Base-by-base conservation (phyloP, 305 asterid genomes). In the Solanum hybrid region DNA sequence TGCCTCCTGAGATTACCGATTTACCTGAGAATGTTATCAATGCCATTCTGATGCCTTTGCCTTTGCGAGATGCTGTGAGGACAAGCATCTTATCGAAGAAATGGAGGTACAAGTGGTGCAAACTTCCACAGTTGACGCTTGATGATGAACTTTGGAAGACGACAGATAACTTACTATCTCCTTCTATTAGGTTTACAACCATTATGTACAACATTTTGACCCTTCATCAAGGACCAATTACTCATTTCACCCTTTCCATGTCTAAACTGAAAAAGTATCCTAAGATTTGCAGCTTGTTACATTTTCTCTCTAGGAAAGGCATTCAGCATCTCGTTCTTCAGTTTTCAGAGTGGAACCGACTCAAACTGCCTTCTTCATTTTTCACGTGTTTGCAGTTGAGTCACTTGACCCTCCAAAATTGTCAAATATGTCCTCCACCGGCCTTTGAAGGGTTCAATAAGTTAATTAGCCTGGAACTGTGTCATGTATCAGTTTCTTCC, bases 91-190 rank as follows among this genome's bases (percentile, higher is more conserved):
- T 91, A 60, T 91, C 91, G 11, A 89, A 78, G 73, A 56, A 64
- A 40, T 91, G 93, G 90, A 91, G 93, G 88, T 87, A 89, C 80
- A 27, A 31, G 29, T 91, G 93, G 93, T 11, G 87, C 26, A 80
- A 31, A 77, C 31, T 91, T 38, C 88, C 92, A 26, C 78, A 88
- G 4, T 86, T 91, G 35, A 79, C 77, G 10, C 29, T 90, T 86
- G 92, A 88, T 88, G 85, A 80, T n/a, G 26, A 42, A 12, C 22
- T 90, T 17, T 88, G 85, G 85, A 79, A 79, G 32, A 36, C 56
- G 4, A 79, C 85, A 79, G 56, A 79, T 36, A 78, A 35, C 84
- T 78, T 35, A 35, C 31, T 35, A 78, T 78, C 84, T 24, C 84
- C 84, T 78, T 35, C 84, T 78, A 78, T 78, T 35, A 78, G 12